Evolutionary conservation across 805 yeast species (phyloP).

Genomic region (Saturnispora serradocipensis): DNA sequence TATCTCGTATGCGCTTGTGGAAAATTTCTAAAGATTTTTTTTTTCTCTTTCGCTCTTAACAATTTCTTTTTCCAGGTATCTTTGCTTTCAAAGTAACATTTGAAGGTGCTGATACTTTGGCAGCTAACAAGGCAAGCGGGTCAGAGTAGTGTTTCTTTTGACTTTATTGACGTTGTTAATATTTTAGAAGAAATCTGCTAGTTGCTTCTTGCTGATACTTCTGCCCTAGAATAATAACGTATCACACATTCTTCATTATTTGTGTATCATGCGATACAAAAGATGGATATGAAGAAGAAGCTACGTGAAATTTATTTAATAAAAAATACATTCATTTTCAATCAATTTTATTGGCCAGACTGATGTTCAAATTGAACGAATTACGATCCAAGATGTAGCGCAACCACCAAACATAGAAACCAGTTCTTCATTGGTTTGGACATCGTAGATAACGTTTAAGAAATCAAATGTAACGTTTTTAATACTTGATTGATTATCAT

Average conservation of each 20-base stretch:
- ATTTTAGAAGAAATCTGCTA: background rate
- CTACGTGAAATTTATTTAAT: constrained; percentile 47
- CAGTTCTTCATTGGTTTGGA: constrained; percentile 16
- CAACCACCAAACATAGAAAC: constrained; percentile 47
- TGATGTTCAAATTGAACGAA: background rate
- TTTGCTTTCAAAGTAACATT: background rate
- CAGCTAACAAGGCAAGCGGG: constrained; percentile 5
- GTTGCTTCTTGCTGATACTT: constrained; percentile 35
- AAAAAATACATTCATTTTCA: background rate
- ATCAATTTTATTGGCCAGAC: background rate
- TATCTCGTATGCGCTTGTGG: background rate
- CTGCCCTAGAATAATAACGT: constrained; percentile 53
- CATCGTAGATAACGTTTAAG: constrained; percentile 28
- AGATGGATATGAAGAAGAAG: constrained; percentile 78
- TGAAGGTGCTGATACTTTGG: background rate
- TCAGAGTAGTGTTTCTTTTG: background rate
- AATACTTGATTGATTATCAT: constrained; percentile 7
- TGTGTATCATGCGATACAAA: constrained; percentile 29
- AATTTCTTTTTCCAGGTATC: background rate
- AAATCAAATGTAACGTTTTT: constrained; percentile 30
- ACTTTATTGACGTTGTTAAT: background rate
- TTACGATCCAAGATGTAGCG: constrained; percentile 55
- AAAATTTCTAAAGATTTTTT: background rate
- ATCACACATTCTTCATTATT: constrained; percentile 80
- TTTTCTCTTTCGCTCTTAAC: background rate